Evolutionary conservation across 2,329 filamentous ascomycete genomes (phyloP).

Genomic region (Chaetomium sp.): DNA sequence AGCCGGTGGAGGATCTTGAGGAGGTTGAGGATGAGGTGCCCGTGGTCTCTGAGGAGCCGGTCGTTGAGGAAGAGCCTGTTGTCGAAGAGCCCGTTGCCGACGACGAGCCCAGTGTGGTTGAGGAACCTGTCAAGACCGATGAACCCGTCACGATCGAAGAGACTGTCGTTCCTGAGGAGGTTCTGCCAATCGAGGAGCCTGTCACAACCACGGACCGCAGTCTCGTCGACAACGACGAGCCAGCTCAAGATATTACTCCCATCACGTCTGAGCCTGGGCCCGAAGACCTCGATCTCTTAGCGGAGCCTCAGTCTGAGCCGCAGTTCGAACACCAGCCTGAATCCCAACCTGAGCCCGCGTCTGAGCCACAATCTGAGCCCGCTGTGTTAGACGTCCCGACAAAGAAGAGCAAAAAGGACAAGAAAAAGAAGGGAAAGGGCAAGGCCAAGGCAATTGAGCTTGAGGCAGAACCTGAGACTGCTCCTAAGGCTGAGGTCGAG

Average conservation of each 20-base stretch:
- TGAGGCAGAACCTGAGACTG: not conserved
- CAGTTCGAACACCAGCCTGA: not conserved
- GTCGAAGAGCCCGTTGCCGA: not conserved
- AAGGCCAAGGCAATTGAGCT: conserved; percentile 1
- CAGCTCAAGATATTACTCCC: not conserved
- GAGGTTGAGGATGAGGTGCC: not conserved
- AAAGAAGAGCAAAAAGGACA: conserved; percentile 31
- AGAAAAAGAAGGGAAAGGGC: conserved; percentile 24
- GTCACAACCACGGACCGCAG: not conserved
- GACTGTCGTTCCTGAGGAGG: not conserved
- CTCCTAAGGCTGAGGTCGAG: not conserved
- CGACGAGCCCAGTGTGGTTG: not conserved
- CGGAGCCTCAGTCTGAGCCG: not conserved
- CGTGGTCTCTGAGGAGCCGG: conserved; percentile 10
- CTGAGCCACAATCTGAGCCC: not conserved
- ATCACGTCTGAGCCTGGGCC: not conserved
- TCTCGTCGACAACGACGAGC: not conserved
- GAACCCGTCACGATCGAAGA: not conserved
- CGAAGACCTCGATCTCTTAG: not conserved
- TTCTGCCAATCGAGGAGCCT: not conserved
- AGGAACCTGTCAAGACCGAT: not conserved
- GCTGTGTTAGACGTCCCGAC: conserved; percentile 2
- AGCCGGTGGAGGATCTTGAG: not conserved
- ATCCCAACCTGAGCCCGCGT: not conserved
- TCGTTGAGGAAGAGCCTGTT: not conserved